Base-by-base conservation (phyloP, 371 early-diverging fungal genomes). In the Syncephalis fuscata region DNA sequence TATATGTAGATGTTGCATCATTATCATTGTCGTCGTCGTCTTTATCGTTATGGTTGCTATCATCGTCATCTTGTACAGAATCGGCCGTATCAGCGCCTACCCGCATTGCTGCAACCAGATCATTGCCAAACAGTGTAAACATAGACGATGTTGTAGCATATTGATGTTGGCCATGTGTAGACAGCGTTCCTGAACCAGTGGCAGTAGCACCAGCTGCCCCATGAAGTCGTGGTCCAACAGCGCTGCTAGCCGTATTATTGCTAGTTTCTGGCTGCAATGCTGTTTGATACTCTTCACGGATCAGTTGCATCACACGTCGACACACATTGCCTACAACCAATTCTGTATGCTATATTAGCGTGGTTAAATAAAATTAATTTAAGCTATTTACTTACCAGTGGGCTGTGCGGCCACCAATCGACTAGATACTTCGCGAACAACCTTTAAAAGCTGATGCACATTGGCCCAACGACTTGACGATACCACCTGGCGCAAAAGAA, bases 311-410 rank as follows among this genome's bases (percentile, higher is more conserved):
- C 2, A 92, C 81, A 45, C 93, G 69, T 45, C 85, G 76, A 19
- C 82, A 74, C 32, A 88, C 85, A 62, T 90, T 92, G 15, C 81
- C 84, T 3, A 88, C 80, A 2, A 86, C 84, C 19, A 91, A 69
- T 58, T 93, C 93, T 71, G 61, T 50, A 37, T 11, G 9, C 16
- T 27, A 32, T 3, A 20, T n/a, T 3, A 42, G 9, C n/a, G 26
- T 25, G n/a, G 15, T 32, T 27, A 20, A 40, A 36, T 14, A 43
- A 3, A 11, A 32, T 32, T 17, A 47, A 39, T 44, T 9, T 48
- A n/a, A 15, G 3, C n/a, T 14, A 37, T 16, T 1, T 4, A 39
- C 1, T 15, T 45, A 78, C 80, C 81, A 52, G 73, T 82, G 0
- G 92, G 91, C 60, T 88, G 91, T 0, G 92, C 92, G n/a, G 62